These are phyloP conservation scores for Fomitopsis pinicola DNA, from an alignment of 1,284 basidiomycete genomes.

Conservation along the genomic window DNA sequence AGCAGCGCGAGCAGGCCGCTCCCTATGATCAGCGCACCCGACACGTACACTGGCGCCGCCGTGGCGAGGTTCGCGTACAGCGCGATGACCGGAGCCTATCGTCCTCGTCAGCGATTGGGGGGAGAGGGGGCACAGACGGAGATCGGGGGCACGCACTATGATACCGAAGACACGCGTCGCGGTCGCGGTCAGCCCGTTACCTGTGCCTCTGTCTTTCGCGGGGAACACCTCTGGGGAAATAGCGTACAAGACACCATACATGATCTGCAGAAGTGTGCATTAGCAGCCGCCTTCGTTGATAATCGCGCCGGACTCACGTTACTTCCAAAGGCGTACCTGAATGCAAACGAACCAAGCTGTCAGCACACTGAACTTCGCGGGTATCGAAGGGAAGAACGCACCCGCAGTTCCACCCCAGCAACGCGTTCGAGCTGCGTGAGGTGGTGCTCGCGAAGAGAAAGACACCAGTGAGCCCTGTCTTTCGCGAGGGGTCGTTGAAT, in stretches of 20 bases:
- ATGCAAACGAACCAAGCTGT: background rate
- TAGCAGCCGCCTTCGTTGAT: background rate
- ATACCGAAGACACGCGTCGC: constrained; percentile 59
- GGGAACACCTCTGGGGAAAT: constrained; percentile 71
- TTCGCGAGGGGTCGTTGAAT: constrained; percentile 34
- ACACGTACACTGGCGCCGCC: constrained; percentile 72
- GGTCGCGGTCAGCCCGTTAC: constrained; percentile 52
- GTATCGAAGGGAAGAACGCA: constrained; percentile 25
- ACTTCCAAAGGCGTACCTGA: constrained; percentile 46
- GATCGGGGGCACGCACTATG: constrained; percentile 41
- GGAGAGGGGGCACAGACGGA: background rate
- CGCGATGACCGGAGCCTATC: constrained; percentile 69
- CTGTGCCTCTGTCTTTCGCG: constrained; percentile 65
- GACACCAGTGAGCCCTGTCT: constrained; percentile 60
- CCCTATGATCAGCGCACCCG: constrained; percentile 66
- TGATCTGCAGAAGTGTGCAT: constrained; percentile 36
- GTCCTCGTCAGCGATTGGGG: background rate
- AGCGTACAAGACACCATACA: constrained; percentile 77
- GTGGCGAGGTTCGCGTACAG: constrained; percentile 64
- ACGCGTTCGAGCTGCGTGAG: constrained; percentile 56
- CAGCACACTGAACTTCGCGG: background rate
- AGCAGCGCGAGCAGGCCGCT: constrained; percentile 64
- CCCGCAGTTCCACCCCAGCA: constrained; percentile 68
- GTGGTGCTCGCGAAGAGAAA: constrained; percentile 74
- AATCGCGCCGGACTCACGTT: constrained; percentile 36